Evolutionary conservation across 2,329 filamentous ascomycete species (phyloP), one percentile per base, ranked within the genome.

Genomic region (Fusarium irregulare): DNA sequence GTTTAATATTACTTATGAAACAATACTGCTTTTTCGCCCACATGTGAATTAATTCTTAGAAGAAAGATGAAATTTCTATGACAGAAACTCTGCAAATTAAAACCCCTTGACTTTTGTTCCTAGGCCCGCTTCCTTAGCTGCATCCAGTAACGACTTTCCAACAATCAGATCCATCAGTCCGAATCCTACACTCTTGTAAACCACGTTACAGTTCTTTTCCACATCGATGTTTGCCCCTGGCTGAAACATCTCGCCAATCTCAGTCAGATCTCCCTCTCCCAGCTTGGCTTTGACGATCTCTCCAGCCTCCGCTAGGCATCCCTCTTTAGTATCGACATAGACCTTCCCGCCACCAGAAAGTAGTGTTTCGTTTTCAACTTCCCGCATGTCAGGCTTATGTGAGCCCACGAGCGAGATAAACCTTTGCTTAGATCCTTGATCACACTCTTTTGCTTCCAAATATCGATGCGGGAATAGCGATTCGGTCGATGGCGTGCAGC

Each of bases 1-100:
- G 20, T 64, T 64, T 57, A 64, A 64, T 64, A 20, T 3, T 57
- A 64, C 32, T 16, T 18, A 41, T 16, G 7, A 47, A 7, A 9
- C 4, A 37, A 8, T 1, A 7, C 12, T 10, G 3, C 0, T 9
- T 2, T 20, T 5, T 5, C 6, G 4, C 6, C 2, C 5, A 27
- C 2, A 27, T 20, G 6, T 51, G 48, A 51, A 12, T 3, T 25
- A 3, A 3, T 18, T 4, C 34, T 12, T n/a, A 1, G 0, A 37
- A n/a, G 34, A n/a, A 2, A n/a, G 18, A 37, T 12, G 6, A 37
- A n/a, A 2, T 0, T 12, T n/a, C 6, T 37, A 12, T 12, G 0
- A 11, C 3, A 2, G 18, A n/a, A 37, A 4, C 6, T 2, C 34
- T 11, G 18, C 5, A 0, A 7, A 4, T 44, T 9, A 44, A 7